phyloP scores from a whole-genome alignment of 225 moss, liverwort and hornwort genomes.

The Anthoceros angustus region DNA sequence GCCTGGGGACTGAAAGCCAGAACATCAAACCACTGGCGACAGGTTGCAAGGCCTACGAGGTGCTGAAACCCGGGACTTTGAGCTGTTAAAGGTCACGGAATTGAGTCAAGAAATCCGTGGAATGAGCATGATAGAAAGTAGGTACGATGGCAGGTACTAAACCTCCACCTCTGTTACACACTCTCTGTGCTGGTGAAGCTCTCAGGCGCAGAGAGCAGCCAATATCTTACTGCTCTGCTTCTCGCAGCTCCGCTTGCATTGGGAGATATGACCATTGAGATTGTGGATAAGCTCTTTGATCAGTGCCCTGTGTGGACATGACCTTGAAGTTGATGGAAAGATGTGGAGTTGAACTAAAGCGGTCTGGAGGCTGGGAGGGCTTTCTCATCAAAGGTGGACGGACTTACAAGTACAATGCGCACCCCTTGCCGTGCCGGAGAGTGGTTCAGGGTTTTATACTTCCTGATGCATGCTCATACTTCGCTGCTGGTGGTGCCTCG shows the following conservation, averaged over 20 bases:
- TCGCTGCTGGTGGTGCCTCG: too few species aligned
- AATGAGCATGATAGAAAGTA: neutral
- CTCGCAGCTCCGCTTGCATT: too few species aligned
- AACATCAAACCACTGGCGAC: neutral
- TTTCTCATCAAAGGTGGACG: conserved; percentile 83
- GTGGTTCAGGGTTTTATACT: too few species aligned
- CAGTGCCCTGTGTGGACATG: conserved; percentile 90
- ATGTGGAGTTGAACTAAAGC: conserved; percentile 64
- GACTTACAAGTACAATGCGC: conserved; percentile 88
- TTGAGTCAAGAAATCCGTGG: neutral
- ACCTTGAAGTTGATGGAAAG: too few species aligned
- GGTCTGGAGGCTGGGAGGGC: conserved; percentile 67
- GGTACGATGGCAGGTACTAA: too few species aligned
- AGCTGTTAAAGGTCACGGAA: conserved; percentile 18
- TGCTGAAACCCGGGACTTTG: conserved; percentile 85
- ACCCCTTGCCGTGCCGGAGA: too few species aligned
- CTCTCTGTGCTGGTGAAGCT: conserved; percentile 54
- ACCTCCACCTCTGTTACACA: too few species aligned
- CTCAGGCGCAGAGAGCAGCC: conserved; percentile 87
- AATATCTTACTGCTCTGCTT: too few species aligned
- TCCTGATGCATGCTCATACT: neutral
- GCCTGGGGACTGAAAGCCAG: conserved; percentile 64
- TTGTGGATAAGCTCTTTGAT: conserved; percentile 84
- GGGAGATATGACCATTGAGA: conserved; percentile 72
- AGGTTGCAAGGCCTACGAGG: neutral